Percentiles rank a stretch among this genome's conserved stretches.
Conservation (phyloP, 1,284 basidiomycete species). For the Ceratobasidium sp. region DNA sequence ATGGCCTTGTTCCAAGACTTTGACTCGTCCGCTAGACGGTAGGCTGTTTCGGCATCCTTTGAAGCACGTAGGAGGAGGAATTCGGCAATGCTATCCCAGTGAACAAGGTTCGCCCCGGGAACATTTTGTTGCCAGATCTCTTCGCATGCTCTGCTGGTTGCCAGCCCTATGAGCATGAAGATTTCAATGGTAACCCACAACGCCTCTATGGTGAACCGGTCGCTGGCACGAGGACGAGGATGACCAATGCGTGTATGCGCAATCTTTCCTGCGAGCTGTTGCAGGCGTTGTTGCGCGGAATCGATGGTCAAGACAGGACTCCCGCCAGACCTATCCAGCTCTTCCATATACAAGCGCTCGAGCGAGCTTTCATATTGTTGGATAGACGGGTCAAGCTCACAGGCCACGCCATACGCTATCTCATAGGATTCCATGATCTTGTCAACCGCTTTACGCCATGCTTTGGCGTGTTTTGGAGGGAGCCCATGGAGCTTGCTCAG, state of each 20-base stretch:
- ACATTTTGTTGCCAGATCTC: conserved; percentile 5
- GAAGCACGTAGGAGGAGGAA: conserved; percentile 56
- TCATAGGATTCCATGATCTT: conserved; percentile 53
- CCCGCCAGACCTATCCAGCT: conserved; percentile 50
- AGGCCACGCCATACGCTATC: conserved; percentile 51
- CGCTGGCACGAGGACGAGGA: conserved; percentile 60
- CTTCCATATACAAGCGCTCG: conserved; percentile 56
- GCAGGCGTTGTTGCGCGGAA: conserved; percentile 52
- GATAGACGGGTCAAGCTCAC: conserved; percentile 55
- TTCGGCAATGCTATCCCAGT: conserved; percentile 53
- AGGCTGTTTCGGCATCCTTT: conserved; percentile 54
- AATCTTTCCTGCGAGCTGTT: conserved; percentile 57
- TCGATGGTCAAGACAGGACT: conserved; percentile 48
- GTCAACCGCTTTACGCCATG: conserved; percentile 53
- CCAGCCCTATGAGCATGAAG: conserved; percentile 54
- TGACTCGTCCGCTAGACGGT: conserved; percentile 51
- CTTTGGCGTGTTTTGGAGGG: not conserved
- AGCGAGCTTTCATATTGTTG: conserved; percentile 62
- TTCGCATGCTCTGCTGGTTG: conserved; percentile 49
- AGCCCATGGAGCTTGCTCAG: conserved; percentile 3
- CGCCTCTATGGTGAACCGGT: conserved; percentile 62
- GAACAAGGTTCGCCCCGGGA: conserved; percentile 35
- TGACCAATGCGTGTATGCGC: conserved; percentile 60
- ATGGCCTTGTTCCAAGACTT: conserved; percentile 53
- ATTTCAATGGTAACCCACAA: conserved; percentile 58